These are phyloP conservation scores for Penicillium taxi DNA, from an alignment of 495 filamentous ascomycete species.

Conservation along the genomic window DNA sequence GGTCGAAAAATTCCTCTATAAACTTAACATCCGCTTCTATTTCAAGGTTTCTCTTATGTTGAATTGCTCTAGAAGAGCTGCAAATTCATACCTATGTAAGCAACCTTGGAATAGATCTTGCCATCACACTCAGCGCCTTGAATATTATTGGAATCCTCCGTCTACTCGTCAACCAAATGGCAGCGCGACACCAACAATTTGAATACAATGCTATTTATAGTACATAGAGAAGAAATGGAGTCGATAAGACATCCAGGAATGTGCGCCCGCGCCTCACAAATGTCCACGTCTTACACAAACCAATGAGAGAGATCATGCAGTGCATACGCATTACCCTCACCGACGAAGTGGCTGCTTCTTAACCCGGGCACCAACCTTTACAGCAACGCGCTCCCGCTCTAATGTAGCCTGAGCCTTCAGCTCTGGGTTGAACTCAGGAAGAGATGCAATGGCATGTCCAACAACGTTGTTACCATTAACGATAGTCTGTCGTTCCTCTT, in stretches of 20 bases:
- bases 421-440: slow-evolving; percentile 32
- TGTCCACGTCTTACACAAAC: slow-evolving; percentile 23
- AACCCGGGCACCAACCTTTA: slow-evolving; percentile 22
- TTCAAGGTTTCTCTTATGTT: too few relatives aligned
- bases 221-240: slow-evolving; percentile 32
- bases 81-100: too few relatives aligned
- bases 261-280: slow-evolving; percentile 35
- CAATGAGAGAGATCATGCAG: slow-evolving; percentile 18
- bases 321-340: slow-evolving; percentile 21
- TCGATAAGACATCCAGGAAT: slow-evolving; percentile 22
- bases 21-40: too few relatives aligned
- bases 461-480: slow-evolving; percentile 37
- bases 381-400: slow-evolving; percentile 36
- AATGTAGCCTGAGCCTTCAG: slow-evolving; percentile 23
- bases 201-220: slow-evolving; percentile 30
- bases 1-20: too few relatives aligned
- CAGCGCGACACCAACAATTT: slow-evolving; percentile 23
- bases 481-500: slow-evolving; percentile 18
- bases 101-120: too few relatives aligned
- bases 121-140: too few relatives aligned
- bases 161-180: slow-evolving; percentile 4
- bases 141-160: too few relatives aligned
- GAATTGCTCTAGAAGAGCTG: too few relatives aligned
- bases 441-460: slow-evolving; percentile 21
- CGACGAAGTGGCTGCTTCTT: slow-evolving; percentile 24